These are phyloP conservation scores for Allium fistulosum DNA, from an alignment of 106 monocot genomes.

Conservation along the genomic window DNA sequence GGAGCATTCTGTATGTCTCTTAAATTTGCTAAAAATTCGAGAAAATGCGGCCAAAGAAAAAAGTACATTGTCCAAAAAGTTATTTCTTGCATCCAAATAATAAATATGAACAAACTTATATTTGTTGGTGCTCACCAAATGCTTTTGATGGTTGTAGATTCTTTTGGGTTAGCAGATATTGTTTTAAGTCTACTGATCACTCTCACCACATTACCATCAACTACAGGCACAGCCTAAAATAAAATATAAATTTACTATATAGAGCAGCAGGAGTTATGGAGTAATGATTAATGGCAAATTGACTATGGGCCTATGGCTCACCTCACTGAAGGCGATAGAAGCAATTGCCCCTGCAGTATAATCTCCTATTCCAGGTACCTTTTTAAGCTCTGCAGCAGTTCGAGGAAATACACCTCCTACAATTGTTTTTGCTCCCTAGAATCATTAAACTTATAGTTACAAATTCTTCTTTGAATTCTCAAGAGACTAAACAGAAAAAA, in stretches of 20 bases:
- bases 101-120: too few relatives aligned
- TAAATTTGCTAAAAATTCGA: too few relatives aligned
- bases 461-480: too few relatives aligned
- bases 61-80: too few relatives aligned
- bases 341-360: constrained; percentile 98
- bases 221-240: constrained; percentile 77
- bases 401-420: constrained; percentile 61
- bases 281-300: too few relatives aligned
- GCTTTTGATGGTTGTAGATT: constrained; percentile 69
- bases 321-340: constrained; percentile 95
- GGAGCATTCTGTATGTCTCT: too few relatives aligned
- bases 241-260: not conserved
- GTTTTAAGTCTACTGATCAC: constrained; percentile 83
- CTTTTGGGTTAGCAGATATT: constrained; percentile 86
- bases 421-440: constrained; percentile 79
- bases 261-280: too few relatives aligned
- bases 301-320: not conserved
- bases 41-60: too few relatives aligned
- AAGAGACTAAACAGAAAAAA: too few relatives aligned
- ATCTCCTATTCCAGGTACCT: constrained; percentile 71
- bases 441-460: not conserved
- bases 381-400: constrained; percentile 52
- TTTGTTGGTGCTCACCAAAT: constrained; percentile 52
- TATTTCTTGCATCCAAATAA: too few relatives aligned
- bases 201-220: constrained; percentile 95